Evolutionary conservation across 1,284 basidiomycete genomes (phyloP), one percentile per base, ranked within the genome.

Genomic region (Inonotus obliquus): DNA sequence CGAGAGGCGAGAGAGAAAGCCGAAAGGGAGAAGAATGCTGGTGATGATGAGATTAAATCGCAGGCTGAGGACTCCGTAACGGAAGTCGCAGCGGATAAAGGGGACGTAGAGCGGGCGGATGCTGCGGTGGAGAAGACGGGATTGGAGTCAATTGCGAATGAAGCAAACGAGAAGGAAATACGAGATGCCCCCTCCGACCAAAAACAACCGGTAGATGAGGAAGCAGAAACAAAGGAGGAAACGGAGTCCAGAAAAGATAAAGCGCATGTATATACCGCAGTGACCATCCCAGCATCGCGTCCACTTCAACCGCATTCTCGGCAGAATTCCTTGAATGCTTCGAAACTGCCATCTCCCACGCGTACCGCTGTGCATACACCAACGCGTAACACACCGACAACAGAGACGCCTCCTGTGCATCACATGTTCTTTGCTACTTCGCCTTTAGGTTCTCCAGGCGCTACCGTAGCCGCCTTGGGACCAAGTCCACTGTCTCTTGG

Each of bases 11-110:
- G 51, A 59, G 56, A 41, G 61, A 44, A 27, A 29, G 45, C 7
- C 13, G 54, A 83, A 83, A 74, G 72, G 69, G 61, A 79, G 74
- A 70, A 73, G 67, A 68, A 69, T 39, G 64, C 77, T 76, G 74
- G 74, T 66, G 57, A 74, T 75, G 63, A 76, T 74, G 65, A 49
- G 32, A 32, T 21, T 17, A 44, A 17, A 21, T 7, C 17, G 10
- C 17, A 11, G 41, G 17, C 17, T 55, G 41, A 44, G 19, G 13
- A 11, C 32, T 32, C 32, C 9, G 32, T 9, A 44, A 7, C 4
- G 13, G 9, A 44, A n/a, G 47, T 27, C 23, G 29, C 51, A 9
- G n/a, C 5, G 14, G 41, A 44, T 57, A 38, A 66, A 48, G 55
- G 69, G 19, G 62, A 66, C 38, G 63, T 69, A 37, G 47, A 29